A percentile compares a stretch with the other conserved stretches of the same genome.
Conservation (phyloP, 2,329 filamentous ascomycete species). For the Neonectria magnoliae region DNA sequence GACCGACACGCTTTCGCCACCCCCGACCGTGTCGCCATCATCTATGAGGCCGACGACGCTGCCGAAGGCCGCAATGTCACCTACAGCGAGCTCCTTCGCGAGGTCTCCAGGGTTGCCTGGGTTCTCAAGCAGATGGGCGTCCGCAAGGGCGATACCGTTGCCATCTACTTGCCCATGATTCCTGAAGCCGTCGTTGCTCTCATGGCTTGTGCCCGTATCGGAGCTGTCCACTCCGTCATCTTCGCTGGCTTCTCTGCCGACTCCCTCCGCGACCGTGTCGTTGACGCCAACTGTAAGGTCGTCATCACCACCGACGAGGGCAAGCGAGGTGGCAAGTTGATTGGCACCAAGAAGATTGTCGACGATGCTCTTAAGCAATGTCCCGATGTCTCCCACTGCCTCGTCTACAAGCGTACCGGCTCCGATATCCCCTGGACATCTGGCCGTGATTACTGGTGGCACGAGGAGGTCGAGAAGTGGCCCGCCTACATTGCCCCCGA, state of each 20-base stretch:
- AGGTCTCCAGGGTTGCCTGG: constrained; percentile 89
- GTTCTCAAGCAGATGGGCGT: constrained; percentile 95
- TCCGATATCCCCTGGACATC: constrained; percentile 90
- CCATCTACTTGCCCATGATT: constrained; percentile 98
- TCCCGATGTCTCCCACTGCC: constrained; percentile 82
- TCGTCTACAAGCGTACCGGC: constrained; percentile 96
- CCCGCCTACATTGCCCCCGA: constrained; percentile 91
- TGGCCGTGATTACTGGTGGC: constrained; percentile 96
- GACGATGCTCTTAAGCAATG: constrained; percentile 98
- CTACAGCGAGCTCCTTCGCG: constrained; percentile 90
- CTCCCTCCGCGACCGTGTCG: constrained; percentile 92
- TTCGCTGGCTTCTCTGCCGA: constrained; percentile 98
- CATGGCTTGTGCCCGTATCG: constrained; percentile 90
- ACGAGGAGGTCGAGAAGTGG: constrained; percentile 98
- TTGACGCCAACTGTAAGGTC: constrained; percentile 89
- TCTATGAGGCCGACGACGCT: constrained; percentile 97
- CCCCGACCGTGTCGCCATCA: constrained; percentile 93
- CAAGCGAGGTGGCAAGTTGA: constrained; percentile 96
- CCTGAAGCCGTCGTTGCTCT: constrained; percentile 93
- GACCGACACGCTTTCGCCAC: constrained; percentile 97
- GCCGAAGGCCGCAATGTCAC: constrained; percentile 88
- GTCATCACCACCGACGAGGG: constrained; percentile 98
- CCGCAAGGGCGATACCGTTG: constrained; percentile 95
- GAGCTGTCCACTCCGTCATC: constrained; percentile 95
- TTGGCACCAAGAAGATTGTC: constrained; percentile 98